phyloP scores from a whole-genome alignment of 1,284 basidiomycete genomes.

The Spongiforma sp. region DNA sequence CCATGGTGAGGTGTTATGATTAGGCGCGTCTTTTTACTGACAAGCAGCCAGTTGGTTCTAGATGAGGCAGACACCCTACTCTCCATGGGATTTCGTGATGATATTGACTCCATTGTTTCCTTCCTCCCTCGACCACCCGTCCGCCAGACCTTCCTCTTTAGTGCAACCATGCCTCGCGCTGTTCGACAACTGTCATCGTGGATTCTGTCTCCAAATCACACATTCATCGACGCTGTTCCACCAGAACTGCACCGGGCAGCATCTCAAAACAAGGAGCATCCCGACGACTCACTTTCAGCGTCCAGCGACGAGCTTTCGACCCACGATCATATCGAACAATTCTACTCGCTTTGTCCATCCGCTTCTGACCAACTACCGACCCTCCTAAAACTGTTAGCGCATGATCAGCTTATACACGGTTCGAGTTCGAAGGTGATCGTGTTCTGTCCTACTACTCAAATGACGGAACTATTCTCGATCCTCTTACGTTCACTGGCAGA shows the following conservation, averaged over 20 bases:
- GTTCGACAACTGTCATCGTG: slow-evolving; percentile 67
- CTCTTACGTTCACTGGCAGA: slow-evolving; percentile 59
- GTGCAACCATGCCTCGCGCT: slow-evolving; percentile 78
- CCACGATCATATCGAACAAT: slow-evolving; percentile 88
- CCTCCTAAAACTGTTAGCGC: slow-evolving; percentile 80
- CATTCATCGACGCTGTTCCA: slow-evolving; percentile 67
- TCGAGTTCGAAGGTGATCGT: slow-evolving; percentile 82
- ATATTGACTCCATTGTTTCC: slow-evolving; percentile 79
- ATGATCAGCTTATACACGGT: slow-evolving; percentile 86
- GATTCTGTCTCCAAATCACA: slow-evolving; percentile 58
- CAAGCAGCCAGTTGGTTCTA: slow-evolving; percentile 72
- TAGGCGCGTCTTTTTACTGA: slow-evolving; percentile 5
- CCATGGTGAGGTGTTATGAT: slow-evolving; percentile 52
- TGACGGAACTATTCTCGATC: slow-evolving; percentile 78
- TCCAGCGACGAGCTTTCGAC: slow-evolving; percentile 38
- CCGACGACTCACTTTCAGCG: not conserved
- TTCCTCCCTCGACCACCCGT: slow-evolving; percentile 70
- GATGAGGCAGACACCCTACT: slow-evolving; percentile 97
- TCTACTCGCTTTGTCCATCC: slow-evolving; percentile 74
- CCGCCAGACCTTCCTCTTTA: slow-evolving; percentile 94
- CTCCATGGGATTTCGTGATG: slow-evolving; percentile 95
- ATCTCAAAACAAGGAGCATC: slow-evolving; percentile 21
- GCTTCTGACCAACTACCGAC: slow-evolving; percentile 81
- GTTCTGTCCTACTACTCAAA: slow-evolving; percentile 91
- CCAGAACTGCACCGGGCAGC: slow-evolving; percentile 25